Percentiles rank a stretch among this genome's conserved stretches.
phyloP scores from a whole-genome alignment of 495 filamentous ascomycete species.

The Podospora pseudopauciseta region DNA sequence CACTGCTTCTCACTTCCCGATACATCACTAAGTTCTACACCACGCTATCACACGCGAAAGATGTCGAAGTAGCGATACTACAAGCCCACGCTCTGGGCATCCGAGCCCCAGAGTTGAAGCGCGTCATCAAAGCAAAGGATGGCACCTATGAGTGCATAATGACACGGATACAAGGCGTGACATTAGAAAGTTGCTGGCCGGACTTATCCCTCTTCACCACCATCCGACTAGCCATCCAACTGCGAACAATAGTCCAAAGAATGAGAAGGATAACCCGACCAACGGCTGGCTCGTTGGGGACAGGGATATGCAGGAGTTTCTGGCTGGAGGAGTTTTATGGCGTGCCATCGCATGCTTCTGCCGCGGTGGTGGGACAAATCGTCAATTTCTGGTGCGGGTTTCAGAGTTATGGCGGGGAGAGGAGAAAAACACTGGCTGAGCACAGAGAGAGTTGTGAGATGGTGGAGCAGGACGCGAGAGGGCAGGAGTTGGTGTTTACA shows the following conservation, averaged over 20 bases:
- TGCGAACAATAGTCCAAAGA: not conserved
- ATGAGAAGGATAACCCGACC: constrained; percentile 6
- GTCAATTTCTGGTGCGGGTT: constrained; percentile 12
- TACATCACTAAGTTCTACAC: not conserved
- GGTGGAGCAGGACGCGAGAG: not conserved
- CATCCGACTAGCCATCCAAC: not conserved
- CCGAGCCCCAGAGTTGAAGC: not conserved
- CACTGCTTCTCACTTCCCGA: not conserved
- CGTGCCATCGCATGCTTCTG: not conserved
- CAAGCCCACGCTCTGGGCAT: not conserved
- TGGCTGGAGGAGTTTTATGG: constrained; percentile 10
- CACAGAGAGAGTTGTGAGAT: not conserved
- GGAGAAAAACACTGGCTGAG: constrained; percentile 2
- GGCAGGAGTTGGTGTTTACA: constrained; percentile 2
- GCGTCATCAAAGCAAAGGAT: not conserved
- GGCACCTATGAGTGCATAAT: not conserved
- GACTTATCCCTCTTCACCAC: not conserved
- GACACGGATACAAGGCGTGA: not conserved
- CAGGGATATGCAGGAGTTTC: constrained; percentile 1
- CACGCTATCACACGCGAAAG: not conserved
- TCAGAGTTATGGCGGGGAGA: not conserved
- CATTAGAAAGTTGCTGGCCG: not conserved
- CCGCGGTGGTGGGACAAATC: not conserved
- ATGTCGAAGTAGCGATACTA: not conserved
- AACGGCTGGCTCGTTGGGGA: constrained; percentile 6